Conservation (phyloP, 2,329 filamentous ascomycete genomes). For the Botrytis tulipae region DNA sequence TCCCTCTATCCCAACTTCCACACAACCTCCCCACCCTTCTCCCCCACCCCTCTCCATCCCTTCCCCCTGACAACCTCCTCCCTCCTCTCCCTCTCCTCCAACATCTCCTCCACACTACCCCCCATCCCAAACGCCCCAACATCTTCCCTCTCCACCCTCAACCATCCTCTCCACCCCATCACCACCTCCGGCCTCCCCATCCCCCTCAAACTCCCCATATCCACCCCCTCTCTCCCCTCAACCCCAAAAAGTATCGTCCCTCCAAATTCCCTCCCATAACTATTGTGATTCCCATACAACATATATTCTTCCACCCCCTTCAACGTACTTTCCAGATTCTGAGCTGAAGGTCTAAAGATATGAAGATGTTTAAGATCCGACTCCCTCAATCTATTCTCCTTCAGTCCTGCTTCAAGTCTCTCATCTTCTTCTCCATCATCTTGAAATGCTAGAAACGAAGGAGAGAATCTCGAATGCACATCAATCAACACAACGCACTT, state of each 20-base stretch:
- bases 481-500: constrained; percentile 48
- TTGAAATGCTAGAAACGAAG: constrained; percentile 35
- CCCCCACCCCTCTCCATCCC: constrained; percentile 32
- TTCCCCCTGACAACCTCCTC: constrained; percentile 27
- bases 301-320: constrained; percentile 35
- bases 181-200: constrained; percentile 23
- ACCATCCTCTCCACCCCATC: constrained; percentile 37
- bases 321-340: constrained; percentile 30
- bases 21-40: constrained; percentile 29
- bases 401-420: not conserved
- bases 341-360: constrained; percentile 29
- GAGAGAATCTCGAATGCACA: constrained; percentile 54
- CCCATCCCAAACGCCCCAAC: constrained; percentile 29
- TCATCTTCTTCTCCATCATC: not conserved
- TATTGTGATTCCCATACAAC: constrained; percentile 33
- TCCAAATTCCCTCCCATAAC: constrained; percentile 34
- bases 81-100: constrained; percentile 29
- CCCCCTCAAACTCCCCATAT: constrained; percentile 22
- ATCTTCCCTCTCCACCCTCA: constrained; percentile 34
- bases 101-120: constrained; percentile 37
- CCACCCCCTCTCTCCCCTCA: constrained; percentile 26
- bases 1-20: constrained; percentile 24
- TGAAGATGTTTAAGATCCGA: constrained; percentile 36
- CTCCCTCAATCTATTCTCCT: not conserved
- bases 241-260: constrained; percentile 35